A percentile compares a stretch with the other conserved stretches of the same genome.
phyloP scores from a whole-genome alignment of 23 red algal genomes.

The Gracilariopsis chorda region DNA sequence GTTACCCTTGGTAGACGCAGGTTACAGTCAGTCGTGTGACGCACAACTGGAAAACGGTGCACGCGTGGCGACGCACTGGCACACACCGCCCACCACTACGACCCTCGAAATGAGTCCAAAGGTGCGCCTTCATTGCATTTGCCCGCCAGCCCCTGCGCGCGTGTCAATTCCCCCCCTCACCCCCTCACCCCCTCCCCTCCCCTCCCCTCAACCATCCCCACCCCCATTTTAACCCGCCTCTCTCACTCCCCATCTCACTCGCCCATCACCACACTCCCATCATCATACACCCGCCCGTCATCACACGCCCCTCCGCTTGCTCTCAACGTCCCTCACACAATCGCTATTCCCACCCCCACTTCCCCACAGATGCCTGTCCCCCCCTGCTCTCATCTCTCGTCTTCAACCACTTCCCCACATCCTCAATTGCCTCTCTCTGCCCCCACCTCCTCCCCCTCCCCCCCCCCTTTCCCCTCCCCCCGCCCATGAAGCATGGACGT shows the following conservation, averaged over 20 bases:
- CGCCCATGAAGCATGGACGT: no score
- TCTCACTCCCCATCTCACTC: background rate
- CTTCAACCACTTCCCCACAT: background rate
- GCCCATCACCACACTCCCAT: background rate
- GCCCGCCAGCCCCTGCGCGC: background rate
- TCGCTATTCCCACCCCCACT: background rate
- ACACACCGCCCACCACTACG: no score
- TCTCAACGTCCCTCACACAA: background rate
- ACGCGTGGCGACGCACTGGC: no score
- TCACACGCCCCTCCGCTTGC: no score
- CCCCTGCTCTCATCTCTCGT: background rate
- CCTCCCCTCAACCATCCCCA: background rate
- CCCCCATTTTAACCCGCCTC: background rate
- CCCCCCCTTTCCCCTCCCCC: background rate
- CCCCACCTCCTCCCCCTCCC: background rate
- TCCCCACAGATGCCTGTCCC: background rate
- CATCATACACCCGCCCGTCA: no score
- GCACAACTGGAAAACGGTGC: no score
- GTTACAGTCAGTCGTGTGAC: no score
- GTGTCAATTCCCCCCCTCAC: background rate
- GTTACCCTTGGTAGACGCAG: no score
- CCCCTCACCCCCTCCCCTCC: background rate
- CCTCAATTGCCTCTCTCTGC: background rate
- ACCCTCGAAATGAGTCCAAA: no score
- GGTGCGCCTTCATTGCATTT: no score